Evolutionary conservation across 2,329 filamentous ascomycete species (phyloP), one percentile per base, ranked within the genome.

Genomic region (Fonsecaea pedrosoi): DNA sequence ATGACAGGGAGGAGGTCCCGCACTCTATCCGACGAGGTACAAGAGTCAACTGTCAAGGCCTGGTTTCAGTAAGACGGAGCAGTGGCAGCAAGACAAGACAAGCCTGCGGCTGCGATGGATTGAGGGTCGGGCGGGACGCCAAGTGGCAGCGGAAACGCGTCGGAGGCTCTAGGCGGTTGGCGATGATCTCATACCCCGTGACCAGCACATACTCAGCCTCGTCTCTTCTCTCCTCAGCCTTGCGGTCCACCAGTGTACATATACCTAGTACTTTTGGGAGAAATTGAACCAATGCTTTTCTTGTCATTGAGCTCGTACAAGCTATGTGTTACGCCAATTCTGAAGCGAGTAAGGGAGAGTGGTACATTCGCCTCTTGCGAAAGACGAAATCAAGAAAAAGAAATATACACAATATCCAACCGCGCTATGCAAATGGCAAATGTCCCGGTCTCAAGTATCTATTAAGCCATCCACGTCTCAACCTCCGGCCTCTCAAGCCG

Each of bases 1-100:
- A 67, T 67, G 59, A 65, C 63, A 54, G 34, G 21, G 37, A 38
- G 62, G 13, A 38, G 30, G 30, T 55, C n/a, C 53, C 30, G 45
- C 45, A 10, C 18, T 25, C 45, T 50, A 10, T 10, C 18, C 18
- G 45, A 50, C 18, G 45, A 50, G 45, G 21, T 4, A 10, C 25
- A 25, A 25, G 45, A 50, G 45, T 12, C 45, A 50, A 50, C 45
- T 12, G 45, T 21, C 18, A 9, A 50, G 1, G 45, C 18, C 4
- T 50, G 15, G n/a, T 18, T 21, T 45, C 40, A 45, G 40, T 45
- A 21, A 18, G 40, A 45, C 40, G 40, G n/a, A 45, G 40, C 45
- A 50, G 25, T 25, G 25, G 25, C 25, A 25, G 25, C 25, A 25
- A 25, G 25, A 25, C 25, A 2, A 25, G 18, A 25, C 45, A 50